Evolutionary conservation across 768 basidiomycete species (phyloP).

Genomic region (Lactarius indigo): DNA sequence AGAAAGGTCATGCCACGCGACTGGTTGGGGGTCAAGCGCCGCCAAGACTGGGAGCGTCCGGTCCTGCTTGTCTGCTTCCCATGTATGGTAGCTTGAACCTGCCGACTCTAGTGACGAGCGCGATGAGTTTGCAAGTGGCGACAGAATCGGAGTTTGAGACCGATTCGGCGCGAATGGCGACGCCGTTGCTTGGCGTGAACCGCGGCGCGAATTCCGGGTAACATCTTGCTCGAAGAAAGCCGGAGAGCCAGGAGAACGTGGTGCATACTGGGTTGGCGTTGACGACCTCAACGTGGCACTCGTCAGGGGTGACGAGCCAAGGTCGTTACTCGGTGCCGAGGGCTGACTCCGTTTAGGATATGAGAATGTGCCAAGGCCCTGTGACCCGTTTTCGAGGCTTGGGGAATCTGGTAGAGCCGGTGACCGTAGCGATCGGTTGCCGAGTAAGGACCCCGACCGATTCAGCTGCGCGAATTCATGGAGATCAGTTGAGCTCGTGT

Average conservation of each 20-base stretch:
- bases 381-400: constrained; percentile 37
- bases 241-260: constrained; percentile 54
- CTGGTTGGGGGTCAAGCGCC: constrained; percentile 46
- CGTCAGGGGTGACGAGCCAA: constrained; percentile 44
- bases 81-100: constrained; percentile 85
- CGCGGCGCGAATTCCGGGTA: constrained; percentile 6
- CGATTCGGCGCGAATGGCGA: constrained; percentile 51
- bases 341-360: constrained; percentile 2
- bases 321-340: constrained; percentile 48
- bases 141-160: constrained; percentile 60
- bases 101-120: constrained; percentile 75
- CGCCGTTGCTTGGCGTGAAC: constrained; percentile 31
- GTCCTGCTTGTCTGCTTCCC: constrained; percentile 58
- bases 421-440: constrained; percentile 44
- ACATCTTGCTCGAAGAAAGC: constrained; percentile 43
- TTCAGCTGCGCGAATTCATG: constrained; percentile 20
- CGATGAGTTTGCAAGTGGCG: constrained; percentile 70
- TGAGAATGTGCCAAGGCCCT: neutral
- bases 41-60: constrained; percentile 51
- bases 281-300: constrained; percentile 50
- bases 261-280: constrained; percentile 59
- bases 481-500: constrained; percentile 30
- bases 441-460: constrained; percentile 29
- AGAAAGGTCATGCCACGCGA: constrained; percentile 62
- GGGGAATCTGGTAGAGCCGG: constrained; percentile 62